Conservation (phyloP, 1,284 basidiomycete species). For the Mrakiaceae sp. region DNA sequence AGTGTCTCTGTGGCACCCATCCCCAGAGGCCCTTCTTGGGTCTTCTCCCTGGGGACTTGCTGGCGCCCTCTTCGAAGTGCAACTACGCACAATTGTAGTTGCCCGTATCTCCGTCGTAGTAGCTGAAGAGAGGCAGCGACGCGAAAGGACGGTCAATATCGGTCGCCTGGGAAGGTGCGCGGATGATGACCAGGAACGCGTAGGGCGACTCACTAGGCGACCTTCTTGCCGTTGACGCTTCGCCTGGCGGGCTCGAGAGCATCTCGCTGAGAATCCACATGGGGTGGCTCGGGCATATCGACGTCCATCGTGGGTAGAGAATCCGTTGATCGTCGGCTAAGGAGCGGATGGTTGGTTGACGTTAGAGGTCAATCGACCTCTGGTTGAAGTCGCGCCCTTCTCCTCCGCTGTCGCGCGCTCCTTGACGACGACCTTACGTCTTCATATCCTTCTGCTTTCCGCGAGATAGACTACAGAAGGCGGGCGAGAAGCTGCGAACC, state of each 20-base stretch:
- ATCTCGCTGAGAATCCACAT: neutral
- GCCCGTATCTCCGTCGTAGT: constrained; percentile 30
- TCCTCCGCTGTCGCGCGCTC: too few species aligned
- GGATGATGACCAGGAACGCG: neutral
- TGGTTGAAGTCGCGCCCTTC: neutral
- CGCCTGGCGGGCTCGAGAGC: neutral
- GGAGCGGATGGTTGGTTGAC: neutral
- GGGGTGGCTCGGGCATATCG: constrained; percentile 4
- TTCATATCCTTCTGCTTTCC: neutral
- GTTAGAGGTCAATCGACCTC: neutral
- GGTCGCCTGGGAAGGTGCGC: neutral
- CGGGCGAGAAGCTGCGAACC: neutral
- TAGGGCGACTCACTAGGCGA: constrained; percentile 18
- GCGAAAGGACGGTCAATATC: neutral
- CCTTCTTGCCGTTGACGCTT: constrained; percentile 14
- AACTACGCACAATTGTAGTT: constrained; percentile 24
- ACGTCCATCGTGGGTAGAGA: constrained; percentile 4
- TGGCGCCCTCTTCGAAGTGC: neutral
- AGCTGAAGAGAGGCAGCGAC: constrained; percentile 19
- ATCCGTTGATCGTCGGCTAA: neutral
- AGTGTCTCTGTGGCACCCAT: neutral
- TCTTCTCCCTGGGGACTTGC: neutral
- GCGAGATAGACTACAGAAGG: neutral
- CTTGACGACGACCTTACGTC: too few species aligned
- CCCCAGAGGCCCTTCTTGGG: neutral